A percentile compares a stretch with the other conserved stretches of the same genome.
Conservation (phyloP, 371 early-diverging fungal species). For the Circinella umbellata region DNA sequence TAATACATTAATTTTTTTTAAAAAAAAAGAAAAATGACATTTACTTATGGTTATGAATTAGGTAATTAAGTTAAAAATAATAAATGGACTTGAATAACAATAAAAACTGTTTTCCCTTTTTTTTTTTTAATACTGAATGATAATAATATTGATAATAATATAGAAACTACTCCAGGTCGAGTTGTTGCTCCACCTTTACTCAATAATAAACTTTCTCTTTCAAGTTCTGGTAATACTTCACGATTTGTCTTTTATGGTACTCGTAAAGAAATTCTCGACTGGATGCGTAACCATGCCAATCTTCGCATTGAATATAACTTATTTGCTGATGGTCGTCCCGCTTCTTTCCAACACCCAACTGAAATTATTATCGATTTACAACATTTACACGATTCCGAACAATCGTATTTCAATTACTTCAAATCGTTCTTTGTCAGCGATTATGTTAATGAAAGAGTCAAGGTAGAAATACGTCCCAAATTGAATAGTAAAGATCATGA, state of each 20-base stretch:
- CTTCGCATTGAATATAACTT: conserved; percentile 37
- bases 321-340: conserved; percentile 27
- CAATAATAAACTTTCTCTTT: conserved; percentile 37
- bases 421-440: conserved; percentile 47
- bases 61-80: conserved; percentile 22
- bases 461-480: conserved; percentile 45
- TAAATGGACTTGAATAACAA: no score
- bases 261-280: conserved; percentile 45
- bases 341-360: conserved; percentile 21
- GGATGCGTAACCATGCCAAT: conserved; percentile 39
- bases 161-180: conserved; percentile 31
- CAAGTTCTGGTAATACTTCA: conserved; percentile 39
- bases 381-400: conserved; percentile 34
- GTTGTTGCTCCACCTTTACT: conserved; percentile 46
- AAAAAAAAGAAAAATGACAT: conserved; percentile 9
- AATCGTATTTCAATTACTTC: conserved; percentile 37
- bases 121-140: no score
- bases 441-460: conserved; percentile 37
- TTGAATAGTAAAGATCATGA: conserved; percentile 46
- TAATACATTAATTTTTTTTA: not conserved
- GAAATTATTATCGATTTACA: conserved; percentile 50
- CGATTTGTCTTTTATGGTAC: conserved; percentile 52
- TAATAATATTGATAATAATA: not conserved
- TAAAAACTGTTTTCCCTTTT: no score
- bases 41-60: conserved; percentile 49